A percentile compares a stretch with the other conserved stretches of the same genome.
phyloP scores from a whole-genome alignment of 73 alveolate species.

The Symbiodinium pilosum region DNA sequence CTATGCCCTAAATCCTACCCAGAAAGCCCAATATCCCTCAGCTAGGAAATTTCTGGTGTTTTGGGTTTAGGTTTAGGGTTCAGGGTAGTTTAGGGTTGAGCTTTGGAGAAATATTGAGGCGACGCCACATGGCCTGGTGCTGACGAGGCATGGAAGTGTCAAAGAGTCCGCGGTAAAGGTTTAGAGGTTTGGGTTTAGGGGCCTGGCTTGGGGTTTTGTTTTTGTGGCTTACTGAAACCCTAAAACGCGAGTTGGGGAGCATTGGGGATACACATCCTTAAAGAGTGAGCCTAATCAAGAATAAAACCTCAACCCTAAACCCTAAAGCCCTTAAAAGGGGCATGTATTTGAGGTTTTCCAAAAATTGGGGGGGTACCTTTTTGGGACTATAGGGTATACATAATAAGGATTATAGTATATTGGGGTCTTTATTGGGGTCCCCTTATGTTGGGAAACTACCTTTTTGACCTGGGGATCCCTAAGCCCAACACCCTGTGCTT shows the following conservation, averaged over 20 bases:
- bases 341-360: too few species aligned
- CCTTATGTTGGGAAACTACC: too few species aligned
- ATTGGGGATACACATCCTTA: too few species aligned
- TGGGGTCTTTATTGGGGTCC: too few species aligned
- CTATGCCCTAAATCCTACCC: neutral
- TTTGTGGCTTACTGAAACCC: neutral
- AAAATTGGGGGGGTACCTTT: too few species aligned
- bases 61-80: neutral
- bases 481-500: neutral
- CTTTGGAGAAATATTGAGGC: neutral
- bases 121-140: conserved; percentile 18
- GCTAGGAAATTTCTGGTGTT: neutral
- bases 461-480: too few species aligned
- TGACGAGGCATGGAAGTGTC: neutral
- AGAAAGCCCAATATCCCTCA: neutral
- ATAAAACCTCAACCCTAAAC: neutral
- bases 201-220: too few species aligned
- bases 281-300: neutral
- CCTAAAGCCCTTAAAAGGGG: neutral
- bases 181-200: too few species aligned
- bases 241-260: too few species aligned
- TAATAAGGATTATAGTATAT: too few species aligned
- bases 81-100: neutral
- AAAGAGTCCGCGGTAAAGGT: neutral
- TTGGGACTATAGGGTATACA: too few species aligned